Evolutionary conservation across 2,329 filamentous ascomycete genomes (phyloP).

Genomic region (Penicillium polonicum): DNA sequence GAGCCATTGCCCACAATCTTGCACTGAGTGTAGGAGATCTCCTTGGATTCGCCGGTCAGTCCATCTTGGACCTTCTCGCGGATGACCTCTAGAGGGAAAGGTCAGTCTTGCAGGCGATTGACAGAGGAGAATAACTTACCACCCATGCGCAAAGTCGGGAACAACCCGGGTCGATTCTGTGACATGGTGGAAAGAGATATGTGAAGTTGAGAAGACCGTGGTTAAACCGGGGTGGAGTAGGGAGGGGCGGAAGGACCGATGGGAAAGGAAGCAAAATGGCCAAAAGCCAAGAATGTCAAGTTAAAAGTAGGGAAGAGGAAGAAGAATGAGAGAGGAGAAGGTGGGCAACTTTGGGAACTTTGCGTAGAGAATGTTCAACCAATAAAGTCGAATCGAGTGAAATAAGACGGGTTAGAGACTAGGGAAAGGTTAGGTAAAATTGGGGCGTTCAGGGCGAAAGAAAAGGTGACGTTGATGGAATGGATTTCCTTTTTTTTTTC

Average conservation of each 20-base stretch:
- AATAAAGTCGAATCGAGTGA: slow-evolving; percentile 14
- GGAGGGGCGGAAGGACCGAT: slow-evolving; percentile 39
- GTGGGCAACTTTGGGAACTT: slow-evolving; percentile 20
- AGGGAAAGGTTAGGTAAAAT: slow-evolving; percentile 22
- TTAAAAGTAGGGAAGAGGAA: slow-evolving; percentile 20
- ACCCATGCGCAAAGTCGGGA: slow-evolving; percentile 90
- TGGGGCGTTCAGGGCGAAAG: slow-evolving; percentile 14
- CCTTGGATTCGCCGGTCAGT: slow-evolving; percentile 90
- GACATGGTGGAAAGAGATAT: slow-evolving; percentile 62
- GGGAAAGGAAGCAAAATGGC: slow-evolving; percentile 32
- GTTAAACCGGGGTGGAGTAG: slow-evolving; percentile 31
- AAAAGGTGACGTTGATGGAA: slow-evolving; percentile 10
- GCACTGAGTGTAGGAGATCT: slow-evolving; percentile 97
- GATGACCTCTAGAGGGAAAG: slow-evolving; percentile 72
- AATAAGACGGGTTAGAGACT: slow-evolving; percentile 18
- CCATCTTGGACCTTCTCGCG: slow-evolving; percentile 99
- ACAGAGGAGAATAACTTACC: slow-evolving; percentile 61
- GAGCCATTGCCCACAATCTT: slow-evolving; percentile 99
- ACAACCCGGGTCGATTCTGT: slow-evolving; percentile 87
- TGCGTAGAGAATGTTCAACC: slow-evolving; percentile 21
- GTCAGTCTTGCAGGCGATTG: slow-evolving; percentile 24
- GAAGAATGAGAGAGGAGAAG: slow-evolving; percentile 19
- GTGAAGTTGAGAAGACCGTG: slow-evolving; percentile 47
- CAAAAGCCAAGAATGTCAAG: slow-evolving; percentile 32
- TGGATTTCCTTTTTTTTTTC: neutral